Evolutionary conservation across 2,329 filamentous ascomycete genomes (phyloP).

Genomic region (Camptophora hylomeconis): DNA sequence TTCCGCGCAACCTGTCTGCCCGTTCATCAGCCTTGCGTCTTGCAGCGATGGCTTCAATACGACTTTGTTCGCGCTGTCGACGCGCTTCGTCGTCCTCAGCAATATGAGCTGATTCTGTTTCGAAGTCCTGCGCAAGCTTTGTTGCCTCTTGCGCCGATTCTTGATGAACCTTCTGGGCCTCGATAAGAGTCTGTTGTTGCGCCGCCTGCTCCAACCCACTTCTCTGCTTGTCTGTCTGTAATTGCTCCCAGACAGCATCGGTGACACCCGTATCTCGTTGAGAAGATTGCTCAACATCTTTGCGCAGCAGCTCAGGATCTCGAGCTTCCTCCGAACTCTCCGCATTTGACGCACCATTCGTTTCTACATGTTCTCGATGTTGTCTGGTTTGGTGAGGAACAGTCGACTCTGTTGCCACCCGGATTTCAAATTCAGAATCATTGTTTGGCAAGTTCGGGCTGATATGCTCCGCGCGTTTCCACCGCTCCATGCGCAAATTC

Average conservation of each 20-base stretch:
- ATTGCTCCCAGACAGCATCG: conserved; percentile 18
- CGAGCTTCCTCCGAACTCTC: too few relatives aligned
- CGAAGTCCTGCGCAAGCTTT: conserved; percentile 1
- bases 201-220: conserved; percentile 2
- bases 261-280: conserved; percentile 16
- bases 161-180: too few relatives aligned
- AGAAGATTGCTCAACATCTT: background rate
- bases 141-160: background rate
- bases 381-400: too few relatives aligned
- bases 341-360: too few relatives aligned
- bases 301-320: too few relatives aligned
- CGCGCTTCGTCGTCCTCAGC: conserved; percentile 11
- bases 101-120: conserved; percentile 1
- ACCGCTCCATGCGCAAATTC: too few relatives aligned
- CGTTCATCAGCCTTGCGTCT: conserved; percentile 3
- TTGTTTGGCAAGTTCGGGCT: too few relatives aligned
- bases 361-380: too few relatives aligned
- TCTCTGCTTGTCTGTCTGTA: conserved; percentile 12
- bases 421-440: too few relatives aligned
- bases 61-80: conserved; percentile 22
- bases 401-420: too few relatives aligned
- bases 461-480: too few relatives aligned
- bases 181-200: too few relatives aligned
- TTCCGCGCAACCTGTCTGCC: conserved; percentile 1
- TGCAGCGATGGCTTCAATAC: conserved; percentile 6